Conservation (phyloP, 306 rosid genomes). For the Vicia faba region DNA sequence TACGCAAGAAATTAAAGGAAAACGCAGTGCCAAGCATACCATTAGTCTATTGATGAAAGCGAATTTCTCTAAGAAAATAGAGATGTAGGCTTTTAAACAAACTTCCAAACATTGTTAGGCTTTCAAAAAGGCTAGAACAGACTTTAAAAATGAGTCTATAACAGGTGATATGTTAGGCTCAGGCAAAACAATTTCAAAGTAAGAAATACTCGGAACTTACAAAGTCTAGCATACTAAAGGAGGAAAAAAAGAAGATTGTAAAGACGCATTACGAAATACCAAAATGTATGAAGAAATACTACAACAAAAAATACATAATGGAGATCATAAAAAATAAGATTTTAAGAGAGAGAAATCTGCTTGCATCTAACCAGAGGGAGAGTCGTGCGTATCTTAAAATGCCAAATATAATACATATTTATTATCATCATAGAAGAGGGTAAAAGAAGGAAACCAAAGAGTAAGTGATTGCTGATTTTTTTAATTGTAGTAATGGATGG, state of each 20-base stretch:
- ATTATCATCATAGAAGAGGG: conserved; percentile 14
- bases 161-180: background rate
- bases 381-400: conserved; percentile 27
- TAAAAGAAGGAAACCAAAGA: conserved; percentile 30
- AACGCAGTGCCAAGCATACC: too few relatives aligned
- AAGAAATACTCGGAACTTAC: background rate
- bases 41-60: too few relatives aligned
- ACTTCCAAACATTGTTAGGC: background rate
- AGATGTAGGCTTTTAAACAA: background rate
- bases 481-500: background rate
- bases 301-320: background rate
- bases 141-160: background rate
- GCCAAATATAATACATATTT: conserved; percentile 23
- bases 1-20: too few relatives aligned
- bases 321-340: too few relatives aligned
- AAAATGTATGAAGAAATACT: background rate
- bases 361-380: conserved; percentile 24
- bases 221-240: conserved; percentile 17
- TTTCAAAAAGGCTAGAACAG: background rate
- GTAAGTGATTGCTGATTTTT: background rate
- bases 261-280: conserved; percentile 8
- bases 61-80: too few relatives aligned
- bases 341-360: conserved; percentile 18
- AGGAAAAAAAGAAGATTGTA: background rate
- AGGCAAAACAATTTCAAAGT: background rate